These are phyloP conservation scores for Spiromastix sp. DNA, from an alignment of 2,329 filamentous ascomycete genomes.

Conservation along the genomic window DNA sequence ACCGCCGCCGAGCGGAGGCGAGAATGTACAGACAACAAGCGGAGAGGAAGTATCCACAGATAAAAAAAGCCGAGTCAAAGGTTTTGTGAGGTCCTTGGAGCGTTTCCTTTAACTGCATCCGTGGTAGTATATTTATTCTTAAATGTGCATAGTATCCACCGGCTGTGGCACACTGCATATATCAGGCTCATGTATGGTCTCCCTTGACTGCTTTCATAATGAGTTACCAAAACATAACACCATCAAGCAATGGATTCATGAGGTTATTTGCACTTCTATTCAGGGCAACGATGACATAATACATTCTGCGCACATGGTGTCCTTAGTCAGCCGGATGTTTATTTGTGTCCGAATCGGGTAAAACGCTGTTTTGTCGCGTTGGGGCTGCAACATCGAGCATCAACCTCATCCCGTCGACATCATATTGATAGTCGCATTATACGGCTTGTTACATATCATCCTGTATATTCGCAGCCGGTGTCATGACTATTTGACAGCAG, in stretches of 20 bases:
- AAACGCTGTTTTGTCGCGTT: not conserved
- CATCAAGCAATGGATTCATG: not conserved
- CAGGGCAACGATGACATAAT: not conserved
- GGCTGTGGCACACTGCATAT: no score
- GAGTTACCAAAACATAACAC: not conserved
- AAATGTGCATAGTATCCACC: no score
- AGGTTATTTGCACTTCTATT: not conserved
- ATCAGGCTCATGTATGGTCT: no score
- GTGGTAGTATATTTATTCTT: not conserved
- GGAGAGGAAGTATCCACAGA: not conserved
- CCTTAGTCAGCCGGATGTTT: conserved; percentile 26
- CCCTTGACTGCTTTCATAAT: not conserved
- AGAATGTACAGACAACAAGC: not conserved
- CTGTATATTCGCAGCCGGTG: not conserved
- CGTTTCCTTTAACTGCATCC: not conserved
- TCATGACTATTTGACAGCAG: conserved; percentile 13
- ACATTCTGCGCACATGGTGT: conserved; percentile 12
- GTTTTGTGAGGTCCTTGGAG: not conserved
- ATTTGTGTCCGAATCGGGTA: conserved; percentile 17
- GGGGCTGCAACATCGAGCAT: not conserved
- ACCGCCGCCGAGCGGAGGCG: not conserved
- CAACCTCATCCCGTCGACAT: conserved; percentile 2
- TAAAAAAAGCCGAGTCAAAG: not conserved
- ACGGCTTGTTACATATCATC: conserved; percentile 4
- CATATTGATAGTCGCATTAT: conserved; percentile 2